These are phyloP conservation scores for Metschnikowia peoriensis DNA, from an alignment of 805 yeast species.

Conservation along the genomic window DNA sequence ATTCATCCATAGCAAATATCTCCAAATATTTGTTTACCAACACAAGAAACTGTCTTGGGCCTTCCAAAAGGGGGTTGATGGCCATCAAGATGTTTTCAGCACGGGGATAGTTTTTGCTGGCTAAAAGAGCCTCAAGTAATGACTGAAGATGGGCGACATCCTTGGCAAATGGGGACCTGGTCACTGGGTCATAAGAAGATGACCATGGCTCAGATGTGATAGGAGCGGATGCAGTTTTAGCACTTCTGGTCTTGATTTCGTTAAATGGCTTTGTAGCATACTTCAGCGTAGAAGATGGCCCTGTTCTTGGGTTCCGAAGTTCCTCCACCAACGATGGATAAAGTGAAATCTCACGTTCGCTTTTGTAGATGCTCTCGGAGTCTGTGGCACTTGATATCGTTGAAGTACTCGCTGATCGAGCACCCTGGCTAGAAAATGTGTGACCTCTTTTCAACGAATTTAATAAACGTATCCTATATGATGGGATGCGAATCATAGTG, in stretches of 20 bases:
- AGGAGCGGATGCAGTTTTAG: conserved; percentile 13
- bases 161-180: conserved; percentile 47
- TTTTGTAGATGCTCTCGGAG: neutral
- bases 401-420: conserved; percentile 2
- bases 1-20: conserved; percentile 37
- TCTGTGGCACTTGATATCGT: neutral
- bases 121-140: conserved; percentile 72
- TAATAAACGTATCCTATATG: conserved; percentile 6
- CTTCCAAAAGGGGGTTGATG: conserved; percentile 48
- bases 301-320: conserved; percentile 11
- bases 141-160: conserved; percentile 72
- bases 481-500: conserved; percentile 6
- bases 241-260: conserved; percentile 9
- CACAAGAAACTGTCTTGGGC: conserved; percentile 50
- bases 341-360: conserved; percentile 10
- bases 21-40: conserved; percentile 67
- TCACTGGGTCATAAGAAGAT: conserved; percentile 40
- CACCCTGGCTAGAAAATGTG: neutral
- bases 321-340: conserved; percentile 18
- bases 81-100: conserved; percentile 69
- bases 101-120: conserved; percentile 61
- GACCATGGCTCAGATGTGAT: conserved; percentile 31
- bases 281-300: neutral
- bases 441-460: conserved; percentile 3
- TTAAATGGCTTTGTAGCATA: conserved; percentile 16